Percentiles rank a stretch among this genome's conserved stretches.
phyloP scores from a whole-genome alignment of 345 rosid species.

The Lepidium africanum region DNA sequence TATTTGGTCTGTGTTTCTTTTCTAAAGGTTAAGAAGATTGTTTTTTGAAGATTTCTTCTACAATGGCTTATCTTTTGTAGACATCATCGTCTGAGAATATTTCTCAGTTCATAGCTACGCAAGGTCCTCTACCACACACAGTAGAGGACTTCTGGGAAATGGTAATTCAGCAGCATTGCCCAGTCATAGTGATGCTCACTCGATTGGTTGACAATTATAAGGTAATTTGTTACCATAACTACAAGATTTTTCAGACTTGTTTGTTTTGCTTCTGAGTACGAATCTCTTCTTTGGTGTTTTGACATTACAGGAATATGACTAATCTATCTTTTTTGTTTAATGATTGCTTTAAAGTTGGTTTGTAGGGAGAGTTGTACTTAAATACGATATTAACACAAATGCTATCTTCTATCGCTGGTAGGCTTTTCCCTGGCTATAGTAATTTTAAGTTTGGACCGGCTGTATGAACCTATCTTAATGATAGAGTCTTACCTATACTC shows the following conservation, averaged over 20 bases:
- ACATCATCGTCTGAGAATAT: slow-evolving; percentile 51
- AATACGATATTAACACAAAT: not conserved
- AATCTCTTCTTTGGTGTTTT: not conserved
- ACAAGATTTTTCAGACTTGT: not conserved
- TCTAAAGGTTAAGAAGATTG: not conserved
- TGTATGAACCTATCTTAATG: not conserved
- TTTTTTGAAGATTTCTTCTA: not conserved
- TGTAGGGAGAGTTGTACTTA: not conserved
- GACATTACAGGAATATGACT: not conserved
- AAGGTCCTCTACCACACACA: slow-evolving; percentile 74
- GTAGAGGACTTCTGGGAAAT: slow-evolving; percentile 96
- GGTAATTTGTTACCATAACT: slow-evolving; percentile 30
- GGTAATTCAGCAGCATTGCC: slow-evolving; percentile 74
- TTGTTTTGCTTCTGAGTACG: not conserved
- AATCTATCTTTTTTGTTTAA: not conserved
- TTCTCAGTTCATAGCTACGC: slow-evolving; percentile 81
- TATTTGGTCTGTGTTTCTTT: not conserved
- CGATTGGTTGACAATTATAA: slow-evolving; percentile 60
- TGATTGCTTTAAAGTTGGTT: not conserved
- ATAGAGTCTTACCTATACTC: not conserved
- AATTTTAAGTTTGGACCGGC: not conserved
- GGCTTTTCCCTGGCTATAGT: not conserved
- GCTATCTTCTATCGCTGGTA: not conserved
- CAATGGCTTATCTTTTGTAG: slow-evolving; percentile 33
- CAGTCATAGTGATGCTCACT: slow-evolving; percentile 82